Base-by-base conservation (phyloP, 805 yeast genomes). In the Teunomyces tritomae region DNA sequence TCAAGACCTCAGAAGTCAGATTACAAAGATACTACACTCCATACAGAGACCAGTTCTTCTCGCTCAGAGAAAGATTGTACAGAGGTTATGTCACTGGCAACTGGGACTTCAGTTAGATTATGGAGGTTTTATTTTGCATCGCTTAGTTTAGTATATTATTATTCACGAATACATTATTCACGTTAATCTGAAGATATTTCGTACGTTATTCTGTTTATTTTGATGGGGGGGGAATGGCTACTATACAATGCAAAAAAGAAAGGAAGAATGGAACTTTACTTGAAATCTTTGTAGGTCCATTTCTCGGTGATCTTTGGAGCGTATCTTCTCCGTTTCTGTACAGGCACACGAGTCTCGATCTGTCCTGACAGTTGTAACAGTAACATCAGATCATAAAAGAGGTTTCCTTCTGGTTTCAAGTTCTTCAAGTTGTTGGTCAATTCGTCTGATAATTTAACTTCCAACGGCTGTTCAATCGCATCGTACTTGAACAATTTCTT, bases 201-300 rank as follows among this genome's bases (percentile, higher is more conserved):
- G 6, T 24, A 42, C 24, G 24, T 42, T 10, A 20, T 29, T 14
- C 28, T 20, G 24, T 20, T 20, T 6, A 20, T 20, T n/a, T n/a
- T n/a, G n/a, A n/a, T 20, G 24, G 24, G 6, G 24, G 20, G 20
- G 20, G 20, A 3, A 17, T 10, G 35, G 40, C 27, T 35, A 44
- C 14, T 34, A 44, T 44, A 34, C 41, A 44, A 33, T 28, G 36
- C 26, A 14, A 14, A 16, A 44, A 26, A 17, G 16, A 44, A 44
- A 4, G 24, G 24, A n/a, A n/a, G n/a, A n/a, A n/a, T n/a, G n/a
- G n/a, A n/a, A n/a, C n/a, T n/a, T n/a, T 73, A 85, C 69, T 85
- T 84, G 62, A 87, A 88, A 69, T 92, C 96, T 72, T 92, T 92
- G 71, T 87, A 88, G 29, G 91, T 79, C 95, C 96, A 89, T 70